Evolutionary conservation across 257 asterid genomes (phyloP).

Genomic region (Fraxinus pennsylvanica): DNA sequence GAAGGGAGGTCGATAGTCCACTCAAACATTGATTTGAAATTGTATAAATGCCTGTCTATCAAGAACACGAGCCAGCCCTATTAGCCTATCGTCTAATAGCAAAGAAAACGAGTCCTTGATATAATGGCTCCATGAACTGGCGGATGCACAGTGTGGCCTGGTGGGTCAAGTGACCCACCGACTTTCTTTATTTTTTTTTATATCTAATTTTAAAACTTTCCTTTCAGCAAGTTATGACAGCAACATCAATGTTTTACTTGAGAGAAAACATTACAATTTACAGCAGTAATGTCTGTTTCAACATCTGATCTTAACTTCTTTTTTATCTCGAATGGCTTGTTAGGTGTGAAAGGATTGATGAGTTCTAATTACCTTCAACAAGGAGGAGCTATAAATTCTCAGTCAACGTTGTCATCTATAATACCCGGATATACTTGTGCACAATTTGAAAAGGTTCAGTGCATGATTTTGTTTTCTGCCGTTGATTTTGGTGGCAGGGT

Average conservation of each 20-base stretch:
- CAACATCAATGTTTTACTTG: slow-evolving; percentile 3
- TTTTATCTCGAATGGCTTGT: slow-evolving; percentile 54
- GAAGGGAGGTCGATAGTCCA: no score
- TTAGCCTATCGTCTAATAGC: no score
- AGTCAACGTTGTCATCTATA: slow-evolving; percentile 81
- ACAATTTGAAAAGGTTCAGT: slow-evolving; percentile 80
- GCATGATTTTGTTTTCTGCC: slow-evolving; percentile 23
- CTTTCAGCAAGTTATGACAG: slow-evolving; percentile 20
- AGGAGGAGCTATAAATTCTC: slow-evolving; percentile 74
- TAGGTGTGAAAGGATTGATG: slow-evolving; percentile 76
- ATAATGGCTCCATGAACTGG: no score
- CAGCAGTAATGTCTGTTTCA: background rate
- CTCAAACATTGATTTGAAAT: no score
- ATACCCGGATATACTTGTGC: slow-evolving; percentile 76
- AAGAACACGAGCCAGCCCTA: no score
- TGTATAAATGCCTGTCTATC: no score
- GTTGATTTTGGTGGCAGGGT: slow-evolving; percentile 14
- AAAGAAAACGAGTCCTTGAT: no score
- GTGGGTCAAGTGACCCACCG: no score
- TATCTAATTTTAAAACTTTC: slow-evolving; percentile 12
- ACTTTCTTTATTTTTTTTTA: background rate
- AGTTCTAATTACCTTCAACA: slow-evolving; percentile 61
- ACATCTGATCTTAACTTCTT: slow-evolving; percentile 11
- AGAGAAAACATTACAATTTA: background rate
- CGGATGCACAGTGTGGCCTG: no score